These are phyloP conservation scores for Aspergillus uvarum DNA, from an alignment of 2,329 filamentous ascomycete genomes.

Conservation along the genomic window DNA sequence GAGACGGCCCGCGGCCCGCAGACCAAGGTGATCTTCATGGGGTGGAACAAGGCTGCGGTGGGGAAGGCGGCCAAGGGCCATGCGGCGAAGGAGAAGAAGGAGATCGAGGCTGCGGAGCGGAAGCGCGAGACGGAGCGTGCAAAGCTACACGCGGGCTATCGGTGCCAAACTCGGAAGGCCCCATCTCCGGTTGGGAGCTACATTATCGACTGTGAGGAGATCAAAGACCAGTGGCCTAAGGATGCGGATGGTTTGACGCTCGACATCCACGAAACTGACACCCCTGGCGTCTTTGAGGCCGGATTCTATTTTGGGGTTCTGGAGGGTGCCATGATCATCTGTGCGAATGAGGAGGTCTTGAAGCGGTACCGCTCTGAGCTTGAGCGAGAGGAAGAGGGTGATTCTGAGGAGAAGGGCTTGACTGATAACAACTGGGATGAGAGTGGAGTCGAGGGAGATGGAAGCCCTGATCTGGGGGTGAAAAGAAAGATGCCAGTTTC, in stretches of 20 bases:
- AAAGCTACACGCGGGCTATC: not conserved
- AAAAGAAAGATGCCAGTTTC: conserved; percentile 3
- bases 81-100: conserved; percentile 1
- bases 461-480: not conserved
- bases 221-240: not conserved
- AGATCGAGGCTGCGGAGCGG: not conserved
- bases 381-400: not conserved
- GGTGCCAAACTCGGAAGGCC: not conserved
- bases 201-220: conserved; percentile 5
- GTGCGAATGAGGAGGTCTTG: not conserved
- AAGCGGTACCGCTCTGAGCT: not conserved
- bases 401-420: not conserved
- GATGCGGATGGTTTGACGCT: not conserved
- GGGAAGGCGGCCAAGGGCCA: not conserved
- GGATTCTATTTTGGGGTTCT: conserved; percentile 9
- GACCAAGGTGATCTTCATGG: conserved; percentile 13
- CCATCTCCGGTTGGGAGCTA: conserved; percentile 3
- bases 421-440: not conserved
- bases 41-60: conserved; percentile 14
- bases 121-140: not conserved
- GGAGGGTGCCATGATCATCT: conserved; percentile 8
- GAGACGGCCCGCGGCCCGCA: conserved; percentile 5
- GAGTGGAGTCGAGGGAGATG: not conserved
- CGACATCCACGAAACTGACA: conserved; percentile 2
- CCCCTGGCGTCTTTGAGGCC: not conserved